Evolutionary conservation across 129 eudicot genomes (phyloP).

Genomic region (Flaveria sonorensis): DNA sequence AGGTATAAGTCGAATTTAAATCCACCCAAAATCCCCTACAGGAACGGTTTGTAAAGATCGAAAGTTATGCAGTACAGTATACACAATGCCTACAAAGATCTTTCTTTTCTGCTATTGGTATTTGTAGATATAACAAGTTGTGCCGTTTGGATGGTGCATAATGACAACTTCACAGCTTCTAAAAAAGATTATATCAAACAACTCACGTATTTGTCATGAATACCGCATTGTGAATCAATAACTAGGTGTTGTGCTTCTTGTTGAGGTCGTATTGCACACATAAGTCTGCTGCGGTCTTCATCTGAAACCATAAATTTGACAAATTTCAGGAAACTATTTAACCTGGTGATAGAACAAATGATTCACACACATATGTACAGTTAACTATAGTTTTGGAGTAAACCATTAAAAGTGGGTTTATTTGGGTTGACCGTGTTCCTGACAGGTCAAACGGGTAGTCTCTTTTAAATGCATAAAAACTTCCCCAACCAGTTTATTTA

Average conservation of each 20-base stretch:
- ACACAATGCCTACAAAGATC: conserved; percentile 28
- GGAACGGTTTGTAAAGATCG: conserved; percentile 11
- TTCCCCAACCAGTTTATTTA: not conserved
- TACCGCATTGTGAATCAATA: conserved; percentile 4
- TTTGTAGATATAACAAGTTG: conserved; percentile 7
- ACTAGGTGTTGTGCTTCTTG: conserved; percentile 60
- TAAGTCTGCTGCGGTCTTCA: conserved; percentile 96
- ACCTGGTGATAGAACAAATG: not conserved
- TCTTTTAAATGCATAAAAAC: not conserved
- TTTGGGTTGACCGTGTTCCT: not conserved
- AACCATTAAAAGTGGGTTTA: not conserved
- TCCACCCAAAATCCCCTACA: conserved; percentile 28
- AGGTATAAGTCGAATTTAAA: not conserved
- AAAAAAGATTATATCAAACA: conserved; percentile 13
- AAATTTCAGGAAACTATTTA: not conserved
- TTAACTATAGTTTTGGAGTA: not conserved
- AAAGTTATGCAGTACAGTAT: conserved; percentile 36
- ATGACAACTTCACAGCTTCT: conserved; percentile 21
- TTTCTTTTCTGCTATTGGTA: conserved; percentile 27
- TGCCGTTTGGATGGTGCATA: conserved; percentile 16
- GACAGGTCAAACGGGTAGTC: not conserved
- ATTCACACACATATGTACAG: not conserved
- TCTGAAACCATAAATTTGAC: conserved; percentile 45
- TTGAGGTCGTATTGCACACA: conserved; percentile 84
- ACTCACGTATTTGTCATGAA: not conserved